Evolutionary conservation across 1,284 basidiomycete species (phyloP).

Genomic region (Boletus calvinii): DNA sequence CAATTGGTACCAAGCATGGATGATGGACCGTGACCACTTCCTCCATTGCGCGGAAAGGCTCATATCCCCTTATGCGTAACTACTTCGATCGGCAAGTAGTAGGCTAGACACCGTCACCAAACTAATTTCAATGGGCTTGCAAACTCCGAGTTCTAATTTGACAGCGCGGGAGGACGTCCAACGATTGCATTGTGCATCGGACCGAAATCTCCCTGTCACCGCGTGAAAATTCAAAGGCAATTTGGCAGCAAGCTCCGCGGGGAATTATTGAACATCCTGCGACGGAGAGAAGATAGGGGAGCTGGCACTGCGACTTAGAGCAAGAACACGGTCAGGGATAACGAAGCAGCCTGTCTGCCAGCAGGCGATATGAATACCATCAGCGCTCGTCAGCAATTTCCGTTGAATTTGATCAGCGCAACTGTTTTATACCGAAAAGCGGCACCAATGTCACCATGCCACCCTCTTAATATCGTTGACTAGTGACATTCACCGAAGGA

Average conservation of each 20-base stretch:
- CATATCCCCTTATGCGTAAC: constrained; percentile 9
- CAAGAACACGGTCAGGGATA: constrained; percentile 10
- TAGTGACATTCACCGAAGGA: constrained; percentile 1
- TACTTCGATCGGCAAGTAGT: constrained; percentile 14
- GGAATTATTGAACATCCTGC: not conserved
- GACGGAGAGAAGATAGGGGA: not conserved
- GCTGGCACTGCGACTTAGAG: not conserved
- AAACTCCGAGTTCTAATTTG: not conserved
- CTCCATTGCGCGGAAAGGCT: constrained; percentile 22
- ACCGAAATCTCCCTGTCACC: not conserved
- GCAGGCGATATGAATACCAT: constrained; percentile 12
- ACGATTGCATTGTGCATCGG: not conserved
- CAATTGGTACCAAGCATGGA: not conserved
- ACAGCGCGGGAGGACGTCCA: not conserved
- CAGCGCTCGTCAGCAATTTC: constrained; percentile 24
- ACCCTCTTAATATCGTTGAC: constrained; percentile 7
- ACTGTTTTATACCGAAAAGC: constrained; percentile 11
- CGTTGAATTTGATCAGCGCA: constrained; percentile 27
- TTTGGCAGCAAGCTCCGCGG: constrained; percentile 4
- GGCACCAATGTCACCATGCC: constrained; percentile 13
- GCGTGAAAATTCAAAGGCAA: not conserved
- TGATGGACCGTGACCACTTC: not conserved
- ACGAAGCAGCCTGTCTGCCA: constrained; percentile 5
- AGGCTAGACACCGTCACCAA: not conserved
- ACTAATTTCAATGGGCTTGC: not conserved